phyloP scores from a whole-genome alignment of 1,284 basidiomycete genomes.

The Veloboletus limbatus region DNA sequence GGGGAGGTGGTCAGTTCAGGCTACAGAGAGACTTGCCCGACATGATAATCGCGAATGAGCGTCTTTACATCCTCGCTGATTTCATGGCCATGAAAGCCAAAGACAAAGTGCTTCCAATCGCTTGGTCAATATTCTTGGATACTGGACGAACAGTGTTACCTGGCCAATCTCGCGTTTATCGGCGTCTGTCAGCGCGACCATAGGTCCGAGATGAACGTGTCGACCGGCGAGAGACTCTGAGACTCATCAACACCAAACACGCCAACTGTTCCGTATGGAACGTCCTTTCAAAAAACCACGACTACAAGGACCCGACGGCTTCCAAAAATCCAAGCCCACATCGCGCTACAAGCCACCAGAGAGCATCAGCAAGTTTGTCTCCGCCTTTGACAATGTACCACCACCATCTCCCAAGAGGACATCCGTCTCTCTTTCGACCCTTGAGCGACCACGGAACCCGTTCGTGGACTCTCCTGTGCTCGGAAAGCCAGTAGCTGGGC shows the following conservation, averaged over 20 bases:
- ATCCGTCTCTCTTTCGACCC: constrained; percentile 1
- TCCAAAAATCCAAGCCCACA: constrained; percentile 24
- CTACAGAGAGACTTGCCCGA: constrained; percentile 41
- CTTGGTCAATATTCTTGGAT: neutral
- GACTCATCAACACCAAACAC: neutral
- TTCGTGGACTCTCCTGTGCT: constrained; percentile 20
- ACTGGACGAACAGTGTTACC: constrained; percentile 29
- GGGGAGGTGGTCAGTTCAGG: neutral
- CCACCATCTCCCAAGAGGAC: constrained; percentile 11
- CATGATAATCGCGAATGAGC: constrained; percentile 59
- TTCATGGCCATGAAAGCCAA: constrained; percentile 62
- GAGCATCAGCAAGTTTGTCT: constrained; percentile 31
- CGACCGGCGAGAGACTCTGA: too few relatives aligned
- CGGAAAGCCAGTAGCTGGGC: constrained; percentile 14
- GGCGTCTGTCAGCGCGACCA: constrained; percentile 36
- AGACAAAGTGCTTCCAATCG: constrained; percentile 56
- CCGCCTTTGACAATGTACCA: constrained; percentile 21
- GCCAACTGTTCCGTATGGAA: constrained; percentile 24
- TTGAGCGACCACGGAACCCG: constrained; percentile 20
- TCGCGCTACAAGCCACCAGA: constrained; percentile 30
- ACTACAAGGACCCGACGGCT: constrained; percentile 31
- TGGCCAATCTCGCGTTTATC: constrained; percentile 53
- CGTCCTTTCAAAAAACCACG: constrained; percentile 27
- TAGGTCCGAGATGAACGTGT: constrained; percentile 11
- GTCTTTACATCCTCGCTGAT: constrained; percentile 51